Percentiles rank a stretch among this genome's conserved stretches.
Evolutionary conservation across 129 eudicot species (phyloP).

Genomic region (Glebionis coronaria): DNA sequence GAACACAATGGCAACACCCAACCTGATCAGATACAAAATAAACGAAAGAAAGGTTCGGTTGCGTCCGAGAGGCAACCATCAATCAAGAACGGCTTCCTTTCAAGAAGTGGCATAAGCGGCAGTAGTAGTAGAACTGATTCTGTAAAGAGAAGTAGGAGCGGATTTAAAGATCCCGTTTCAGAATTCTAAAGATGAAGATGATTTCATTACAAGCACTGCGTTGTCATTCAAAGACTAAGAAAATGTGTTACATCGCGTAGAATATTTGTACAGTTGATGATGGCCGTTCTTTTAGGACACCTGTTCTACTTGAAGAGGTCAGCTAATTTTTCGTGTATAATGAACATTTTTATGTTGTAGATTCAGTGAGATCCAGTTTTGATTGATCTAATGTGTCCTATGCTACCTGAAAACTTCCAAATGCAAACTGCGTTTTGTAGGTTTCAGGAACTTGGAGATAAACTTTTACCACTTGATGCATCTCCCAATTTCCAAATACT

Average conservation of each 20-base stretch:
- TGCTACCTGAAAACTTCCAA: no score
- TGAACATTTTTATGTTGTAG: neutral
- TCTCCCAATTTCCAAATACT: no score
- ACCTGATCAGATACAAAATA: conserved; percentile 16
- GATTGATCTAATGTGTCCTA: neutral
- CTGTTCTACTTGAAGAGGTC: neutral
- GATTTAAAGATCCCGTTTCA: conserved; percentile 20
- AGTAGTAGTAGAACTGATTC: conserved; percentile 62
- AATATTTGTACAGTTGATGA: conserved; percentile 28
- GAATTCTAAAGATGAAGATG: conserved; percentile 35
- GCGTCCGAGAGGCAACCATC: conserved; percentile 20
- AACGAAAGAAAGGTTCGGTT: conserved; percentile 17
- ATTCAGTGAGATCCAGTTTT: neutral
- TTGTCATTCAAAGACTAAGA: conserved; percentile 8
- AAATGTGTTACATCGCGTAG: neutral
- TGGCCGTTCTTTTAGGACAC: conserved; percentile 1
- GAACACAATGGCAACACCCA: conserved; percentile 38
- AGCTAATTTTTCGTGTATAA: conserved; percentile 1
- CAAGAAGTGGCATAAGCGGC: conserved; percentile 29
- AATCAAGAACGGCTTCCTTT: neutral
- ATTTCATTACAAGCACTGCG: conserved; percentile 50
- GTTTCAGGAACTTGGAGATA: no score
- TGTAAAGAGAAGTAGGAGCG: conserved; percentile 56
- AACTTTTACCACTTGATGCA: no score
- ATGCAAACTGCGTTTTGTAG: no score